Percentiles rank a stretch among this genome's conserved stretches.
phyloP scores from a whole-genome alignment of 225 moss, liverwort and hornwort species.

The Neckera pumila region DNA sequence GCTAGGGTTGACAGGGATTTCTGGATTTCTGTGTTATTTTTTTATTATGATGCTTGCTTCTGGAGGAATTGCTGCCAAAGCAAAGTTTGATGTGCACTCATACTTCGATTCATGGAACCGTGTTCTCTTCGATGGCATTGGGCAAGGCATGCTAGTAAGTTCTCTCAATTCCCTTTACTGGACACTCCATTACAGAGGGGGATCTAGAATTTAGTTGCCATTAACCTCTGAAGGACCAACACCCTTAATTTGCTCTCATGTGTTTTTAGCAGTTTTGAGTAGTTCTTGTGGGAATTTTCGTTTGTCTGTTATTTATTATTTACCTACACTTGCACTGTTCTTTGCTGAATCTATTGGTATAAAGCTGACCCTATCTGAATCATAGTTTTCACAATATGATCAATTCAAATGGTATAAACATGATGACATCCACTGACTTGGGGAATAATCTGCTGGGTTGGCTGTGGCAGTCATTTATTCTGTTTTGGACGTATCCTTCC shows the following conservation, averaged over 20 bases:
- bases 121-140: constrained; percentile 84
- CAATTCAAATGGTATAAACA: neutral
- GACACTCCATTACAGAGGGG: neutral
- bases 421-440: neutral
- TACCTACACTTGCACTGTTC: neutral
- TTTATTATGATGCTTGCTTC: constrained; percentile 78
- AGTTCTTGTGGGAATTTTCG: neutral
- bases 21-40: constrained; percentile 84
- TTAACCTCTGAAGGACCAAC: neutral
- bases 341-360: neutral
- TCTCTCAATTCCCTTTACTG: neutral
- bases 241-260: neutral
- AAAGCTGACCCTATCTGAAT: neutral
- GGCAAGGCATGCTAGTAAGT: constrained; percentile 88
- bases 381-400: neutral
- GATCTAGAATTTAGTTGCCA: neutral
- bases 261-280: neutral
- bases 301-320: neutral
- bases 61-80: constrained; percentile 72
- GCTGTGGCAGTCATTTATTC: constrained; percentile 81
- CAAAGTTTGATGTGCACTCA: constrained; percentile 63
- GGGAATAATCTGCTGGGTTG: constrained; percentile 10
- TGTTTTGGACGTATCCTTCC: constrained; percentile 99
- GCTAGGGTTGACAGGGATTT: constrained; percentile 68
- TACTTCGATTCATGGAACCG: constrained; percentile 98